These are phyloP conservation scores for Rubus parviflorus DNA, from an alignment of 306 rosid species.

Conservation along the genomic window DNA sequence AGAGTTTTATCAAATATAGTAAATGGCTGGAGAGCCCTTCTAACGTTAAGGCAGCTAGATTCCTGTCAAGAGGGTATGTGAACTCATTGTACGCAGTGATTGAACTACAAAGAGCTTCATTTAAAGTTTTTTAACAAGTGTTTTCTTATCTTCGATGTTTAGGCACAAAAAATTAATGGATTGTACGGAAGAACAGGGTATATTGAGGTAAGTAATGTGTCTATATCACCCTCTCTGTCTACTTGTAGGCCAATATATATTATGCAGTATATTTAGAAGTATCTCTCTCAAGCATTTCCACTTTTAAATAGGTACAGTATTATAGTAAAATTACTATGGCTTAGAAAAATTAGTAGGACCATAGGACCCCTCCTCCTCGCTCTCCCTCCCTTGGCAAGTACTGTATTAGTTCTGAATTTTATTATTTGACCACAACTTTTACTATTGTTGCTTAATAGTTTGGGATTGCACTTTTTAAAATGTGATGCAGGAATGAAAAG, in stretches of 20 bases:
- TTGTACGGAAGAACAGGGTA: constrained; percentile 73
- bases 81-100: constrained; percentile 23
- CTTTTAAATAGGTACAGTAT: background rate
- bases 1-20: constrained; percentile 87
- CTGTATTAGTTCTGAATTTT: background rate
- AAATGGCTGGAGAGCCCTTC: constrained; percentile 90
- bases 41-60: constrained; percentile 89
- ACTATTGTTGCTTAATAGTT: background rate
- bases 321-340: background rate
- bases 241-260: background rate
- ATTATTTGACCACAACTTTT: background rate
- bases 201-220: constrained; percentile 59
- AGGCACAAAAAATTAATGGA: constrained; percentile 79
- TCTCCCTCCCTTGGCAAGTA: background rate
- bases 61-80: constrained; percentile 85
- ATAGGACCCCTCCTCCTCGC: background rate
- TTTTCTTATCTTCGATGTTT: constrained; percentile 29
- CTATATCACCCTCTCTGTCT: constrained; percentile 19
- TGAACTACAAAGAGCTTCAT: constrained; percentile 31
- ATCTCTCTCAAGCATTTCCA: background rate
- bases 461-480: constrained; percentile 15
- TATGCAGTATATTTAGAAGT: background rate
- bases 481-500: constrained; percentile 64
- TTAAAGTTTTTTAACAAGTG: constrained; percentile 8
- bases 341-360: background rate